Percentiles rank a stretch among this genome's conserved stretches.
These are phyloP conservation scores for Oryza glumipatula DNA, from an alignment of 176 grass and related monocot species.

Conservation along the genomic window DNA sequence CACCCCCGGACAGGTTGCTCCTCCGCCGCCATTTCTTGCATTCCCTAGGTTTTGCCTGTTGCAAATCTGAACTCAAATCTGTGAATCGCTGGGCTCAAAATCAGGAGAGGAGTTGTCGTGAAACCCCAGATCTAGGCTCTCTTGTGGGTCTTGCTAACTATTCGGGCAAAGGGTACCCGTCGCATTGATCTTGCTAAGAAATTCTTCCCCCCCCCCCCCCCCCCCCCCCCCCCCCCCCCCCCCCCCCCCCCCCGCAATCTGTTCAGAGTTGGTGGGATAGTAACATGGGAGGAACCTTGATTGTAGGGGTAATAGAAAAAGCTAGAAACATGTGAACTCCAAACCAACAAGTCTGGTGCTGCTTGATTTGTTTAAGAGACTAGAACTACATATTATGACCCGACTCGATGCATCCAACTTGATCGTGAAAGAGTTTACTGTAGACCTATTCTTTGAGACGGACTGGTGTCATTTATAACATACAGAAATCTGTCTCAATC, in stretches of 20 bases:
- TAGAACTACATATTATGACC: background rate
- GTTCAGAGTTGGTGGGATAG: background rate
- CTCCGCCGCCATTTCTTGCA: too few species aligned
- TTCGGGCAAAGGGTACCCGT: too few species aligned
- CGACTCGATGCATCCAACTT: background rate
- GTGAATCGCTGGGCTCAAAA: too few species aligned
- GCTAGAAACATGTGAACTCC: background rate
- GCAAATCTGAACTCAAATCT: too few species aligned
- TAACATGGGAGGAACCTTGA: background rate
- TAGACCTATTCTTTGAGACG: background rate
- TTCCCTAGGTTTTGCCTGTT: too few species aligned
- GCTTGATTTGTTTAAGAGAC: background rate
- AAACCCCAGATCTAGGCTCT: background rate
- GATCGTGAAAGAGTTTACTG: background rate
- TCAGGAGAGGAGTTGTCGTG: too few species aligned
- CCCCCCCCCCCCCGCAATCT: background rate
- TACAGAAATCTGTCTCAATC: background rate
- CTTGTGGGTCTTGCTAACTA: too few species aligned
- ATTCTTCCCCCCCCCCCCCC: too few species aligned
- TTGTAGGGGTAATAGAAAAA: background rate
- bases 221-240: too few species aligned
- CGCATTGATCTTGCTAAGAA: too few species aligned
- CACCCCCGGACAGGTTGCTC: too few species aligned
- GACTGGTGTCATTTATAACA: background rate
- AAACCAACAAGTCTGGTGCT: background rate